Base-by-base conservation (phyloP, 192 early-diverging fungal genomes). In the Coemansia sp. region DNA sequence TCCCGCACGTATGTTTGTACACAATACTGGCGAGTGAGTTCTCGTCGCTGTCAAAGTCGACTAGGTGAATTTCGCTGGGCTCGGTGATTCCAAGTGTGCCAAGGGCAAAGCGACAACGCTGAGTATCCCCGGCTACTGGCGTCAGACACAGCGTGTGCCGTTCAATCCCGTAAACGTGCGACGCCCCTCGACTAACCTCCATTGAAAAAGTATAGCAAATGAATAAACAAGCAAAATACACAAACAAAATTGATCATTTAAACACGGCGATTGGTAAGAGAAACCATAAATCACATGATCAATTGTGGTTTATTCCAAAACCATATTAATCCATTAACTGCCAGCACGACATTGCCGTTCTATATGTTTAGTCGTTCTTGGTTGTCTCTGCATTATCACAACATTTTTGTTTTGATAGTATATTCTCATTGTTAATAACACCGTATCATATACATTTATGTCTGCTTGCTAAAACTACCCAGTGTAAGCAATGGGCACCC, bases 81-180 rank as follows among this genome's bases (percentile, higher is more conserved):
- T 79, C 77, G 23, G 64, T 63, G 47, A 74, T 67, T 1, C 77
- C 77, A 51, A 74, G 48, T 1, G 77, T 79, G 57, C 70, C 77
- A 19, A 79, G 64, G 0, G 62, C 77, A 53, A 79, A 79, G 6
- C 67, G 71, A 51, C 65, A 74, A 21, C 43, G 54, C 12, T 14
- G 3, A 1, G 60, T 26, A 41, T 64, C 52, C 39, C 53, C 51
- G 21, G 48, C 26, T 2, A 80, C 43, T 11, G 77, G 14, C 1
- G 71, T 54, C 17, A 80, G 62, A 8, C 77, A 74, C 4, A 80
- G 58, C 14, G 77, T 80, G 58, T 74, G 77, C 22, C 72, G 77
- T 37, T 80, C 77, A 37, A 80, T 80, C 25, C 77, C 77, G 55
- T 80, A 80, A 11, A 80, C 77, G 26, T 80, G 61, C 37, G 77